These are phyloP conservation scores for Ganoderma lucidum DNA, from an alignment of 1,284 basidiomycete genomes.

Conservation along the genomic window DNA sequence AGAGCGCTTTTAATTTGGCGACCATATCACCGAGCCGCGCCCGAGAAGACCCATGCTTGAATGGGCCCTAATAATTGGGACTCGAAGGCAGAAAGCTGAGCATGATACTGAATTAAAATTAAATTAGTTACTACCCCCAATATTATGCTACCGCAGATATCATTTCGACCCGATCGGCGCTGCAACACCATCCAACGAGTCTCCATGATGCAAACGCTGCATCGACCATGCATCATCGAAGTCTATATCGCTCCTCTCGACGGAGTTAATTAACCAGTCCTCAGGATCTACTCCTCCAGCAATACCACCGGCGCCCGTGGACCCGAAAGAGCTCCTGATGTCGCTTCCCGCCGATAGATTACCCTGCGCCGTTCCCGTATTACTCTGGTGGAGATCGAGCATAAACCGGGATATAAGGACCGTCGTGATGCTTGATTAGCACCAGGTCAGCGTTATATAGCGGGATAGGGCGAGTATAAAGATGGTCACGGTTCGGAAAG, in stretches of 20 bases:
- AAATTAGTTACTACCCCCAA: too few relatives aligned
- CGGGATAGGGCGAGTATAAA: background rate
- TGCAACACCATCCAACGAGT: too few relatives aligned
- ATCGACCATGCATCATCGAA: too few relatives aligned
- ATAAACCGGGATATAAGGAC: conserved; percentile 5
- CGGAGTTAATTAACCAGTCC: background rate
- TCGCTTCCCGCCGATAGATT: background rate
- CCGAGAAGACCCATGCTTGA: too few relatives aligned
- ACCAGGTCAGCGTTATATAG: background rate
- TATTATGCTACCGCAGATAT: too few relatives aligned
- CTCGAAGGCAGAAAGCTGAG: too few relatives aligned
- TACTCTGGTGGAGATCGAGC: background rate
- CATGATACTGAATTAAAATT: too few relatives aligned
- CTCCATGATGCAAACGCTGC: too few relatives aligned
- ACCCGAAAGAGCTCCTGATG: background rate
- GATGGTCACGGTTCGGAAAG: background rate
- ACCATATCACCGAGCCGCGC: too few relatives aligned
- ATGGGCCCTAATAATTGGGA: too few relatives aligned
- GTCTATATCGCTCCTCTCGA: too few relatives aligned
- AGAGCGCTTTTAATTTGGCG: background rate
- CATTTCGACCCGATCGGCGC: too few relatives aligned
- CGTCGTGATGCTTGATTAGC: background rate
- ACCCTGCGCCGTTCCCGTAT: background rate
- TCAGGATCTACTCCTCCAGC: background rate
- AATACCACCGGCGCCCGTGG: background rate